Evolutionary conservation across 2,329 filamentous ascomycete genomes (phyloP), one percentile per base, ranked within the genome.

Genomic region (Fusarium tuaranense): DNA sequence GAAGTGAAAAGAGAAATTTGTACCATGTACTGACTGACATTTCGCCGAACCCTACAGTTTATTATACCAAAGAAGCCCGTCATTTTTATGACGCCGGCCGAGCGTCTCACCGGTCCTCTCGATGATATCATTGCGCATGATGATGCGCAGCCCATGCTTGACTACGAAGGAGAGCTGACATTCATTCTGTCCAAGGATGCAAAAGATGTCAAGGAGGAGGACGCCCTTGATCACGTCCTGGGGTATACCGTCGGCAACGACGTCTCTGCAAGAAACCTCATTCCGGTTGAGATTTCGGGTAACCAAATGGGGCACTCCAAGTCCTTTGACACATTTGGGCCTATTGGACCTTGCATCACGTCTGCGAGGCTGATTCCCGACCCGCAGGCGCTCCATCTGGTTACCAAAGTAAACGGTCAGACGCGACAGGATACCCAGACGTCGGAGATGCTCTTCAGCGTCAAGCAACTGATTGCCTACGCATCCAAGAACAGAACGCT

Each of bases 231-330:
- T 34, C 59, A 51, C 10, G 39, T 65, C 27, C 41, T 65, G 7
- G 63, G 63, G 8, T 65, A 65, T 18, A 65, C 63, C 22, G 39
- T 65, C 4, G 63, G 53, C 38, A 65, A 65, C 20, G 63, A 65
- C 18, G 39, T 65, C 39, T 65, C 63, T 13, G 63, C 63, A 4
- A 46, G 63, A 27, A 65, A 20, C 32, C 30, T 27, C 39, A 44
- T 62, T 20, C 59, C 59, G 14, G n/a, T 22, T 4, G 59, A 62
- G 13, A 46, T 62, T 48, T 62, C 59, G 5, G 59, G 59, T 1
- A 27, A 27, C 14, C 59, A 62, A 39, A 62, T 62, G 59, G 30
- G 59, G 38, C 46, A 62, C 38, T 34, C 20, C 20, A 62, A 62
- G 59, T 62, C 59, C 12, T 62, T 62, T 32, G 59, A 62, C 39